Evolutionary conservation across 148 eudicot genomes (phyloP), one percentile per base, ranked within the genome.

Genomic region (Suaeda aralocaspica): DNA sequence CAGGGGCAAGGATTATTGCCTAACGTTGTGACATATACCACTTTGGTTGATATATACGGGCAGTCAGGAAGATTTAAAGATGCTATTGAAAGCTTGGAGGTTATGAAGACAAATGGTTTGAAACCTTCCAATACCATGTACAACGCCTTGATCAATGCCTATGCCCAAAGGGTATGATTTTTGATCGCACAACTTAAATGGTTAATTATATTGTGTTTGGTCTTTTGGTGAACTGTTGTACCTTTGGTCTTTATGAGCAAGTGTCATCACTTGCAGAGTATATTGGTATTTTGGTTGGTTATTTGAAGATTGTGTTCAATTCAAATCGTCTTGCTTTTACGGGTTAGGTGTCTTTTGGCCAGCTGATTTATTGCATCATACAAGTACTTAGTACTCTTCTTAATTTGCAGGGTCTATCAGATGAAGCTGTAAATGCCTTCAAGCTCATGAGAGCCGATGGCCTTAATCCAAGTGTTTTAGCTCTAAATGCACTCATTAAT

Each of bases 161-260:
- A 91, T 82, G 98, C 98, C 34, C 98, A 94, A 77, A 85, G 86
- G 91, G 98, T 94, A 83, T n/a, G n/a, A n/a, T n/a, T n/a, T n/a
- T n/a, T n/a, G n/a, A n/a, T n/a, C n/a, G n/a, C n/a, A n/a, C n/a
- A n/a, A n/a, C n/a, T n/a, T n/a, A n/a, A n/a, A n/a, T n/a, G n/a
- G n/a, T n/a, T n/a, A n/a, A n/a, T n/a, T n/a, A n/a, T n/a, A 45
- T 34, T 51, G 33, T 19, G 26, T 16, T 65, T 74, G 48, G 30
- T 52, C 56, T 36, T 30, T 30, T 42, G 29, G 18, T 62, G 30
- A 11, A 26, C 26, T 67, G 19, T 15, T 45, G 29, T 46, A n/a
- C n/a, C n/a, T n/a, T n/a, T n/a, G n/a, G n/a, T n/a, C n/a, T n/a
- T n/a, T n/a, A n/a, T n/a, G n/a, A n/a, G n/a, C n/a, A n/a, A n/a